Conservation (phyloP, 345 rosid species). For the Eucalyptus marginata region DNA sequence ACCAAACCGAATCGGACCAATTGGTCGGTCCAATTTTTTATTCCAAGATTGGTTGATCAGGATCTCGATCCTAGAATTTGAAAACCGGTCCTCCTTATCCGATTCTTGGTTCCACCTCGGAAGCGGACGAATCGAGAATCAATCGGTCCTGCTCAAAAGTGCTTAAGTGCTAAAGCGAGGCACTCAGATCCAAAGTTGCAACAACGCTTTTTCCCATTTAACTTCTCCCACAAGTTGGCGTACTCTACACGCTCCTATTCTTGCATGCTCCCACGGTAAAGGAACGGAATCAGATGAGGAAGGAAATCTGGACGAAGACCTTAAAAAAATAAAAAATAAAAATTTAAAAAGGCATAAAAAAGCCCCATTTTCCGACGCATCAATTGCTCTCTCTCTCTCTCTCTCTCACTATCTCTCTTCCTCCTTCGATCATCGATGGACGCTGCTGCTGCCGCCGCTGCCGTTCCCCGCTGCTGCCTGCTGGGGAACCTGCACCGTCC, state of each 20-base stretch:
- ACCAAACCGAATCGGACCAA: fast-evolving
- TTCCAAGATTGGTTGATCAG: fast-evolving
- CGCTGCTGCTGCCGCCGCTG: background rate
- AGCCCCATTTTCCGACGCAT: background rate
- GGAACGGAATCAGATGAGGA: background rate
- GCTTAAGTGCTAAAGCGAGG: too few relatives aligned
- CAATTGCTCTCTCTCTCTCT: background rate
- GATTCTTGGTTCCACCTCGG: fast-evolving
- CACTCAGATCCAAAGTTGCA: too few relatives aligned
- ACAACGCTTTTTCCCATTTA: too few relatives aligned
- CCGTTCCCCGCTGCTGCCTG: background rate
- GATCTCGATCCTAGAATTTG: too few relatives aligned
- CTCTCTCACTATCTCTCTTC: too few relatives aligned
- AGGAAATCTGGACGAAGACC: background rate
- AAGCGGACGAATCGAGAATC: fast-evolving
- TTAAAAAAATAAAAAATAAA: fast-evolving
- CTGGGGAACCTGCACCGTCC: background rate
- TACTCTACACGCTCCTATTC: too few relatives aligned
- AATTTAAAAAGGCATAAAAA: background rate
- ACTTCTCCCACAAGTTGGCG: too few relatives aligned
- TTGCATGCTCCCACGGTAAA: too few relatives aligned
- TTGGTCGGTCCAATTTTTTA: fast-evolving
- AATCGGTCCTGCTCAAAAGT: too few relatives aligned
- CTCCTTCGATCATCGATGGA: background rate
- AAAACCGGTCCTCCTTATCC: fast-evolving